Conservation (phyloP, 2,329 filamentous ascomycete genomes). For the Biscogniauxia marginata region DNA sequence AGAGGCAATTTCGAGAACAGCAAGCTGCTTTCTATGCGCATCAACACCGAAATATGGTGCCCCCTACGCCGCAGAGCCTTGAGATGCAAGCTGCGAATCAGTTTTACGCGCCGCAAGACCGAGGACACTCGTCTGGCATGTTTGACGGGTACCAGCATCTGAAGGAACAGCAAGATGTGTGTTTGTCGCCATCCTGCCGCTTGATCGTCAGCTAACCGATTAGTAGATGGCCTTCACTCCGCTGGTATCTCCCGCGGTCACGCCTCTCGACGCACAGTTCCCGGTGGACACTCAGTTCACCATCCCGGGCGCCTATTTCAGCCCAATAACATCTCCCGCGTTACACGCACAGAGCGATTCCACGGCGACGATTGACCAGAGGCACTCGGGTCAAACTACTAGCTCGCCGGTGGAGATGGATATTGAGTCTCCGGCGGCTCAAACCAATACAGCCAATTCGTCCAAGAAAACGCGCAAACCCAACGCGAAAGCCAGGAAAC, state of each 20-base stretch:
- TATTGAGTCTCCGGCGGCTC: slow-evolving; percentile 41
- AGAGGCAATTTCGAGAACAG: slow-evolving; percentile 41
- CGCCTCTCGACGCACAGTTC: slow-evolving; percentile 72
- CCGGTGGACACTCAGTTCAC: slow-evolving; percentile 57
- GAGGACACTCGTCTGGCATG: slow-evolving; percentile 56
- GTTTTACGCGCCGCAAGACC: slow-evolving; percentile 59
- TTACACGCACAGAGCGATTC: slow-evolving; percentile 68
- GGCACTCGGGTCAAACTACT: slow-evolving; percentile 39
- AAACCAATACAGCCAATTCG: slow-evolving; percentile 45
- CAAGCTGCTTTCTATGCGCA: slow-evolving; percentile 52
- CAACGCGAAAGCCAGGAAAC: slow-evolving; percentile 51
- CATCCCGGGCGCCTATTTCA: slow-evolving; percentile 74
- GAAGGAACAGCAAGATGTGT: slow-evolving; percentile 68
- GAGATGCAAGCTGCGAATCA: slow-evolving; percentile 67
- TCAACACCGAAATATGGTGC: slow-evolving; percentile 59
- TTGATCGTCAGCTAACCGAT: slow-evolving; percentile 27
- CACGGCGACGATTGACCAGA: slow-evolving; percentile 44
- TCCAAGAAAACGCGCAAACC: slow-evolving; percentile 54
- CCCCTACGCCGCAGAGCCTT: slow-evolving; percentile 77
- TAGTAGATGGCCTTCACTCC: slow-evolving; percentile 73
- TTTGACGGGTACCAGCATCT: slow-evolving; percentile 66
- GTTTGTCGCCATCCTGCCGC: slow-evolving; percentile 26
- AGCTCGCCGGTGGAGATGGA: slow-evolving; percentile 61
- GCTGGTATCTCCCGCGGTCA: slow-evolving; percentile 80
- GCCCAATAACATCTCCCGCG: slow-evolving; percentile 77